A percentile compares a stretch with the other conserved stretches of the same genome.
Evolutionary conservation across 176 grass and related monocot species (phyloP).

Genomic region (maize (Zea mays)): Zm-B73-REFERENCE-NAM-5.0 NC_050096.1:206120501-206121000

Average conservation of each 20-base stretch:
- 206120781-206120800: not conserved
- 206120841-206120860: not conserved
- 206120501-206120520: conserved; percentile 53
- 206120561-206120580: conserved; percentile 56
- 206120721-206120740: conserved; percentile 65
- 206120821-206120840: not conserved
- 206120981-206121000: not conserved
- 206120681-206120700: conserved; percentile 62
- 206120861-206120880: not conserved
- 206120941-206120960: not conserved
- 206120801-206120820: not conserved
- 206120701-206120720: conserved; percentile 65
- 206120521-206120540: conserved; percentile 46
- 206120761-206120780: not conserved
- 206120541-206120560: conserved; percentile 56
- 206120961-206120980: not conserved
- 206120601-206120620: conserved; percentile 66
- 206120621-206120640: conserved; percentile 49
- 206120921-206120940: not conserved
- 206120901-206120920: not conserved
- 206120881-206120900: too few relatives aligned
- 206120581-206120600: conserved; percentile 64
- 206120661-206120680: conserved; percentile 60
- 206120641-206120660: conserved; percentile 58
- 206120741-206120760: not conserved